Percentiles rank a stretch among this genome's conserved stretches.
Evolutionary conservation across 2,329 filamentous ascomycete genomes (phyloP).

Genomic region (Dichotomopilus funicola): DNA sequence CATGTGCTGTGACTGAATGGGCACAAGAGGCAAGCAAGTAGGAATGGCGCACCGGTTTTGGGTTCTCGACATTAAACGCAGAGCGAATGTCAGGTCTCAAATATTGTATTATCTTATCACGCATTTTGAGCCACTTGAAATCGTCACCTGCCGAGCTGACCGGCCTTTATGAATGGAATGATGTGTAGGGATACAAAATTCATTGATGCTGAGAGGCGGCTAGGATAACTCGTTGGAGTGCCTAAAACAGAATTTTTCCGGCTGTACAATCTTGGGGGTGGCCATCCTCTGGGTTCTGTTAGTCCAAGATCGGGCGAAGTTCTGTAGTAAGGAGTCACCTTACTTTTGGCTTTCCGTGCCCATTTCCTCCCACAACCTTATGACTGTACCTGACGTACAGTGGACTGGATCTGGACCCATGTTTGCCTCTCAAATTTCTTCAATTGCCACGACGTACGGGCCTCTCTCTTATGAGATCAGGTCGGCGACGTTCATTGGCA

Average conservation of each 20-base stretch:
- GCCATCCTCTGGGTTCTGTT: background rate
- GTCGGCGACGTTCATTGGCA: conserved; percentile 89
- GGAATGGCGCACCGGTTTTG: too few species aligned
- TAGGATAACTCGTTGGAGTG: too few species aligned
- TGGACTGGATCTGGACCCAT: background rate
- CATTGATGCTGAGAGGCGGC: too few species aligned
- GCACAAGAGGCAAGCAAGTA: too few species aligned
- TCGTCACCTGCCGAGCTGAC: too few species aligned
- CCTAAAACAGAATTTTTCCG: background rate
- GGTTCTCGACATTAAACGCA: too few species aligned
- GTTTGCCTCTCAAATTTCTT: background rate
- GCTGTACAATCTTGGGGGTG: conserved; percentile 11
- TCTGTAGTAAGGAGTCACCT: background rate
- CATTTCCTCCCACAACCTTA: conserved; percentile 24
- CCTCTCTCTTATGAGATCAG: conserved; percentile 41
- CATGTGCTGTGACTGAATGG: too few species aligned
- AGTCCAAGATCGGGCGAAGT: background rate
- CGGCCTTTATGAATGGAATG: too few species aligned
- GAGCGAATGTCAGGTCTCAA: too few species aligned
- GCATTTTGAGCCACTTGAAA: too few species aligned
- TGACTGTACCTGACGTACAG: conserved; percentile 7
- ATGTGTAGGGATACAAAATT: too few species aligned
- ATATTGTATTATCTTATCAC: too few species aligned
- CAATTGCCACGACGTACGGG: background rate
- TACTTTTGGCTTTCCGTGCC: conserved; percentile 14